These are phyloP conservation scores for Hirschioporus abietinus DNA, from an alignment of 768 basidiomycete genomes.

Conservation along the genomic window DNA sequence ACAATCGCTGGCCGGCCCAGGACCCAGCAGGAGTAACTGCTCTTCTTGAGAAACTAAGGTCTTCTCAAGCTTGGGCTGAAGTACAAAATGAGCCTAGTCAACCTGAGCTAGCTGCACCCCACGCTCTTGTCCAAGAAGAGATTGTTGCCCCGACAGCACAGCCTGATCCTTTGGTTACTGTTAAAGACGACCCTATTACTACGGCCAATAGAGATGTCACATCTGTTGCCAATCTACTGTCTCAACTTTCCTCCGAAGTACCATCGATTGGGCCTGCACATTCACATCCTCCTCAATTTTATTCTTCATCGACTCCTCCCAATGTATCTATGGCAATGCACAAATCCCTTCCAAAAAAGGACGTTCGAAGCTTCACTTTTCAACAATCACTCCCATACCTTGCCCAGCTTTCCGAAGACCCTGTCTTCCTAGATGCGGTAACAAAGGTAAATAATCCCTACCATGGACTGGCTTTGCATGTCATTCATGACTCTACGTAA, in stretches of 20 bases:
- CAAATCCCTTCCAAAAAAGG: constrained; percentile 19
- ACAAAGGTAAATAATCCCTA: constrained; percentile 38
- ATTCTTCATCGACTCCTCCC: constrained; percentile 8
- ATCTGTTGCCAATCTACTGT: constrained; percentile 12
- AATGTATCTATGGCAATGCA: constrained; percentile 5
- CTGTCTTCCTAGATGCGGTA: constrained; percentile 43
- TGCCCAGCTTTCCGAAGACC: constrained; percentile 53
- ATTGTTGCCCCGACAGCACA: background rate
- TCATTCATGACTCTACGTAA: background rate
- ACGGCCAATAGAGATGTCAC: constrained; percentile 11
- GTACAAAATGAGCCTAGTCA: background rate
- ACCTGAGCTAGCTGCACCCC: background rate
- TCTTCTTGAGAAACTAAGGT: constrained; percentile 61
- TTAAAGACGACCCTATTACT: background rate
- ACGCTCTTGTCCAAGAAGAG: background rate
- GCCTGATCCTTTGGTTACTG: background rate
- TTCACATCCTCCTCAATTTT: constrained; percentile 4
- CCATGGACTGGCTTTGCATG: constrained; percentile 6
- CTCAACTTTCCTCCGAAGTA: background rate
- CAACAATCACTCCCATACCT: constrained; percentile 66
- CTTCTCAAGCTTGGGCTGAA: constrained; percentile 57
- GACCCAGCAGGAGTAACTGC: constrained; percentile 63
- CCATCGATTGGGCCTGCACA: background rate
- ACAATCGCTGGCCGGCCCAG: constrained; percentile 28
- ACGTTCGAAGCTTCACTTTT: constrained; percentile 50